Evolutionary conservation across 202 grass and related monocot species (phyloP).

Genomic region (Panicum virgatum): DNA sequence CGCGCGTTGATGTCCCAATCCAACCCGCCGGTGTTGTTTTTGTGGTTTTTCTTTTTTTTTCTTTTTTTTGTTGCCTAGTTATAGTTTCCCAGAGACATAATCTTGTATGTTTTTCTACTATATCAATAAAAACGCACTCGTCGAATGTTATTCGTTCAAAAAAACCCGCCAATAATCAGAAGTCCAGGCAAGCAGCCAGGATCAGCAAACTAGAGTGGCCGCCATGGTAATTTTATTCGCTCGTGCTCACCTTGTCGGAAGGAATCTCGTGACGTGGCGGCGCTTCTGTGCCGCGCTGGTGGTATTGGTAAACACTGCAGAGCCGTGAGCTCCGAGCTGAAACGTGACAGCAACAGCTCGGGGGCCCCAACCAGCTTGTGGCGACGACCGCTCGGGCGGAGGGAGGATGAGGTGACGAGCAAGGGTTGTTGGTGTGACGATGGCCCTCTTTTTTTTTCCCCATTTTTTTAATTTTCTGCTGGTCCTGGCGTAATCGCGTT

Average conservation of each 20-base stretch:
- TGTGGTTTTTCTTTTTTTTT: too few relatives aligned
- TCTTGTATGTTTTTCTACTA: too few relatives aligned
- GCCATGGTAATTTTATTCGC: neutral
- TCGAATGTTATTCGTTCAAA: too few relatives aligned
- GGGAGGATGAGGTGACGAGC: neutral
- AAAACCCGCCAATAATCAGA: too few relatives aligned
- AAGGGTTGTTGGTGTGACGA: neutral
- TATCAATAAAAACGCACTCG: too few relatives aligned
- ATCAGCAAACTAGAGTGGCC: neutral
- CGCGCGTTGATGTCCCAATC: too few relatives aligned
- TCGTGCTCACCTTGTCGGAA: neutral
- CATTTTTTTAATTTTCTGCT: neutral
- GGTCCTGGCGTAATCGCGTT: conserved; percentile 6
- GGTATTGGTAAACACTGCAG: neutral
- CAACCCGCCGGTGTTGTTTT: too few relatives aligned
- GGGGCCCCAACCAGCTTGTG: neutral
- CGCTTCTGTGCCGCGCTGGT: neutral
- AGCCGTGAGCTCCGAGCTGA: neutral
- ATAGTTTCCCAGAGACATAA: too few relatives aligned
- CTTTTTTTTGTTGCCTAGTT: too few relatives aligned
- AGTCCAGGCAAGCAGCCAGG: neutral
- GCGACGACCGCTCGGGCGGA: neutral
- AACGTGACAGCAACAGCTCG: neutral
- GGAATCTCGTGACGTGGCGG: neutral
- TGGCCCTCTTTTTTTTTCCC: neutral